Percentiles rank a stretch among this genome's conserved stretches.
Conservation (phyloP, 2,329 filamentous ascomycete species). For the Gyromitra esculenta region DNA sequence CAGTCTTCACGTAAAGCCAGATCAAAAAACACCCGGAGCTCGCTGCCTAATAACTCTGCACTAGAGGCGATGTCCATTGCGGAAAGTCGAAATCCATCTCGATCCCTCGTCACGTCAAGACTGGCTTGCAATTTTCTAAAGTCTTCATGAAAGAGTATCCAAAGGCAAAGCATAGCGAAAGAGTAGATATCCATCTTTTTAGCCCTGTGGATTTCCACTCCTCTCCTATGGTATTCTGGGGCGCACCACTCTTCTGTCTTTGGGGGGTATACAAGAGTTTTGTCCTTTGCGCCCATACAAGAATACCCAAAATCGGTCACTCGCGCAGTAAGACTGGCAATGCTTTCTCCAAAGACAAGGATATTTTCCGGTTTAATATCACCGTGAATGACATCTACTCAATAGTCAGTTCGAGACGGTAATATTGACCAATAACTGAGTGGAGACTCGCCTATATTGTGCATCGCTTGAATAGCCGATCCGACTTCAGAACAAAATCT, state of each 20-base stretch:
- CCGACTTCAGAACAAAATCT: constrained; percentile 52
- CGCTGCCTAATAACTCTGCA: background rate
- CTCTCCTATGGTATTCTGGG: constrained; percentile 42
- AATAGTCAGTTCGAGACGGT: background rate
- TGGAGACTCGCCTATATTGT: constrained; percentile 40
- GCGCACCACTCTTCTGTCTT: constrained; percentile 49
- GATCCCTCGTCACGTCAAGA: background rate
- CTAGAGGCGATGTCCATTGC: background rate
- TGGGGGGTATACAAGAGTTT: constrained; percentile 36
- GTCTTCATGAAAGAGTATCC: constrained; percentile 47
- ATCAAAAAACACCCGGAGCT: background rate
- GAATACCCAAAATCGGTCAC: constrained; percentile 36
- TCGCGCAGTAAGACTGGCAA: constrained; percentile 2
- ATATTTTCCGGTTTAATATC: constrained; percentile 52
- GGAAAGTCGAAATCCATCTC: background rate
- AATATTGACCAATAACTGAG: too few relatives aligned
- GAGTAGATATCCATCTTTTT: constrained; percentile 52
- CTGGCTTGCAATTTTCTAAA: background rate
- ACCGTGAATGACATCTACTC: constrained; percentile 45
- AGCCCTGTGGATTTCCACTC: constrained; percentile 28
- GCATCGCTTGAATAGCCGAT: constrained; percentile 50
- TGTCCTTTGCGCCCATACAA: constrained; percentile 6
- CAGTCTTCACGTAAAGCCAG: background rate
- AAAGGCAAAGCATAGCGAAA: constrained; percentile 49
- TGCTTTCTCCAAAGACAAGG: constrained; percentile 38